These are phyloP conservation scores for Aspergillus uvarum DNA, from an alignment of 2,329 filamentous ascomycete species.

Conservation along the genomic window DNA sequence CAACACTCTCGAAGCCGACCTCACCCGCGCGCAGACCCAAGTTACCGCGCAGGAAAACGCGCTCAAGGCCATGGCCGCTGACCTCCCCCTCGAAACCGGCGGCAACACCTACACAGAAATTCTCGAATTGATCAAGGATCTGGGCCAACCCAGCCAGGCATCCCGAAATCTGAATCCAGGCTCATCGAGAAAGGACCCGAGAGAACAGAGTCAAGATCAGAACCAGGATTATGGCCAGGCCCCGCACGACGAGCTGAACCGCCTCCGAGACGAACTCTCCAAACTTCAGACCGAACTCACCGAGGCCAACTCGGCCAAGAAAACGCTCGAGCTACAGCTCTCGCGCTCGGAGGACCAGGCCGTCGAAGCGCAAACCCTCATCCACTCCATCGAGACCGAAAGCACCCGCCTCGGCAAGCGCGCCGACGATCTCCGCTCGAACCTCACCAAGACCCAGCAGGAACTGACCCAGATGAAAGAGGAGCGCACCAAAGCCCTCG, in stretches of 20 bases:
- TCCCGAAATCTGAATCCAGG: conserved; percentile 14
- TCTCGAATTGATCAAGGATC: conserved; percentile 38
- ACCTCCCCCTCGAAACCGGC: conserved; percentile 33
- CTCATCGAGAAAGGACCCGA: not conserved
- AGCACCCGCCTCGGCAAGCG: conserved; percentile 38
- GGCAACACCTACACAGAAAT: conserved; percentile 42
- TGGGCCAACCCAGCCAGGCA: conserved; percentile 25
- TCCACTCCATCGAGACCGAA: conserved; percentile 41
- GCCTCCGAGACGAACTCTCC: conserved; percentile 30
- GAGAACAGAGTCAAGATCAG: conserved; percentile 7
- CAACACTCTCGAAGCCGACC: conserved; percentile 36
- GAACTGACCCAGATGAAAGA: conserved; percentile 33
- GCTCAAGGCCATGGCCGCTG: conserved; percentile 37
- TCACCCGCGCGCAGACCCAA: conserved; percentile 36
- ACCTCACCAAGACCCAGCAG: conserved; percentile 32
- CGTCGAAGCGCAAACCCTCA: conserved; percentile 37
- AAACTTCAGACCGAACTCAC: conserved; percentile 32
- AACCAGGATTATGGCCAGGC: conserved; percentile 13
- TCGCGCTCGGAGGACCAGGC: conserved; percentile 38
- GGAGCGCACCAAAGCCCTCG: conserved; percentile 32
- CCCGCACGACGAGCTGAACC: conserved; percentile 18
- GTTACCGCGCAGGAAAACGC: conserved; percentile 39
- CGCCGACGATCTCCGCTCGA: conserved; percentile 36
- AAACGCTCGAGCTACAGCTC: conserved; percentile 36
- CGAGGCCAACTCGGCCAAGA: conserved; percentile 28